A percentile compares a stretch with the other conserved stretches of the same genome.
Conservation (phyloP, 192 early-diverging fungal species). For the Coemansia sp. region DNA sequence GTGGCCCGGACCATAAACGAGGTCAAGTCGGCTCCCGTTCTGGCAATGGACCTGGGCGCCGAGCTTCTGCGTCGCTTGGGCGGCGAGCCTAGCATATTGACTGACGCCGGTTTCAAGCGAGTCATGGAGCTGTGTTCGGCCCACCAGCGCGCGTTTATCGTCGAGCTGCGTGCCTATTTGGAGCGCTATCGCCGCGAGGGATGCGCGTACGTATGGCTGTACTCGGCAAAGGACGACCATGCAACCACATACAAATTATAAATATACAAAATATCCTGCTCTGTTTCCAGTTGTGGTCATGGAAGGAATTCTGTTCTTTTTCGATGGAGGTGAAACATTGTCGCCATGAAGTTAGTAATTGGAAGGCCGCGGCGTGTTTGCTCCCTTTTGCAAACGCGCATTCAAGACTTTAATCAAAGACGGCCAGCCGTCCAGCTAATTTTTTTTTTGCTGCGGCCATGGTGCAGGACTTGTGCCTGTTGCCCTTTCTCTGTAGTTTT, state of each 20-base stretch:
- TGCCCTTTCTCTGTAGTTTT: no score
- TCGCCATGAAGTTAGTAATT: no score
- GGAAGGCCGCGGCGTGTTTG: no score
- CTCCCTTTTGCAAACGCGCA: no score
- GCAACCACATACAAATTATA: conserved; percentile 57
- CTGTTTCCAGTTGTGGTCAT: no score
- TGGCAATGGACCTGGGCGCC: conserved; percentile 62
- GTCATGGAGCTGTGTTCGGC: conserved; percentile 54
- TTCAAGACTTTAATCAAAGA: no score
- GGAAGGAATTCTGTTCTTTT: no score
- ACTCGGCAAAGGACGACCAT: conserved; percentile 64
- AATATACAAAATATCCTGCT: no score
- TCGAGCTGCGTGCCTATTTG: conserved; percentile 51
- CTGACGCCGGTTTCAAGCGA: conserved; percentile 62
- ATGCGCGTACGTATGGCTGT: conserved; percentile 63
- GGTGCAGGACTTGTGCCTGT: no score
- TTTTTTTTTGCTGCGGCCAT: no score
- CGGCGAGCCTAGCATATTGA: conserved; percentile 57
- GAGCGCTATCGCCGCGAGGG: conserved; percentile 33
- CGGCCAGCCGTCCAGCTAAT: no score
- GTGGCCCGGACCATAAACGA: conserved; percentile 53
- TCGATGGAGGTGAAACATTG: no score
- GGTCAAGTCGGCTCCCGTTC: conserved; percentile 58
- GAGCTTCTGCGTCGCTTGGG: conserved; percentile 55
- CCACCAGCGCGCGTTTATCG: conserved; percentile 53